phyloP scores from a whole-genome alignment of 2,329 filamentous ascomycete species.

The Colletotrichum tofieldiae region DNA sequence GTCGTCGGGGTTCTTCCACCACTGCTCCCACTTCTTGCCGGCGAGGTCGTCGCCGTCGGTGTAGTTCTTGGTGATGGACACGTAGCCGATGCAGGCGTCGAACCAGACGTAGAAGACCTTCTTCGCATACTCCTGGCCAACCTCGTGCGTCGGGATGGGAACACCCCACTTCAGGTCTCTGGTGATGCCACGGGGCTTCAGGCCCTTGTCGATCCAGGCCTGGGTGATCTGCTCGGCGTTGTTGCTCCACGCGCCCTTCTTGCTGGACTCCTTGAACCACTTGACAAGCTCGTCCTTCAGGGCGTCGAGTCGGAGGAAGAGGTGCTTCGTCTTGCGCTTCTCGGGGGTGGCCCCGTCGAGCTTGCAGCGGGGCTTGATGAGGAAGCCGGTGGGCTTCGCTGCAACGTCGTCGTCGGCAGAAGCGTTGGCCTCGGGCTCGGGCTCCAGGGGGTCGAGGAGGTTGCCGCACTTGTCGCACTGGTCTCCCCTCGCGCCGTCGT shows the following conservation, averaged over 20 bases:
- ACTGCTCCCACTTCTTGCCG: constrained; percentile 86
- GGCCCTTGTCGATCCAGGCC: constrained; percentile 86
- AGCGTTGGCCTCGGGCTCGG: constrained; percentile 55
- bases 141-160: constrained; percentile 65
- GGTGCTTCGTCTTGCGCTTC: constrained; percentile 87
- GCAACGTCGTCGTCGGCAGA: constrained; percentile 50
- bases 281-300: constrained; percentile 82
- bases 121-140: constrained; percentile 68
- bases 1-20: constrained; percentile 93
- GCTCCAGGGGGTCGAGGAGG: constrained; percentile 79
- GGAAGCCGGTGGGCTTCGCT: constrained; percentile 59
- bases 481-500: constrained; percentile 80
- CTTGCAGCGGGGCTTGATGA: constrained; percentile 92
- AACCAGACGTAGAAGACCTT: constrained; percentile 85
- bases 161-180: constrained; percentile 93
- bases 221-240: constrained; percentile 85
- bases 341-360: constrained; percentile 88
- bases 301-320: constrained; percentile 90
- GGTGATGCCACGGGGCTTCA: constrained; percentile 91
- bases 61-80: constrained; percentile 94
- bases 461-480: constrained; percentile 79
- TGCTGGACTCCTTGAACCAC: constrained; percentile 83
- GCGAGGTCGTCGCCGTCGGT: constrained; percentile 68
- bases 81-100: constrained; percentile 70
- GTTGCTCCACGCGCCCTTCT: constrained; percentile 82